These are phyloP conservation scores for Malassezia sp. DNA, from an alignment of 1,284 basidiomycete species.

Conservation along the genomic window DNA sequence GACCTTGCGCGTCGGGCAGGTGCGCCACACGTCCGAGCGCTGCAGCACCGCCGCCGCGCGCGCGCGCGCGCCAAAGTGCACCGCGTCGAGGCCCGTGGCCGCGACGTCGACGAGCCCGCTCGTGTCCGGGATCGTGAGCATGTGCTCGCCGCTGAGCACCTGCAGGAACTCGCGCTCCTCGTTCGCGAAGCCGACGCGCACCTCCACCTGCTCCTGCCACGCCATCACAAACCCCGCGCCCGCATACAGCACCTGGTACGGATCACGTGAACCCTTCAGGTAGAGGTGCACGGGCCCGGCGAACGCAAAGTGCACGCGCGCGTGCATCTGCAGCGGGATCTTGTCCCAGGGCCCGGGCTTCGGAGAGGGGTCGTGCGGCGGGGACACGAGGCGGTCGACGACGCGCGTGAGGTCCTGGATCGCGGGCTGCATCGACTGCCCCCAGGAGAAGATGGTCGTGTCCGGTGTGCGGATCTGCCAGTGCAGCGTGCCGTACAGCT, in stretches of 20 bases:
- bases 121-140: conserved; percentile 47
- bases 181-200: conserved; percentile 66
- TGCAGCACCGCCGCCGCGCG: background rate
- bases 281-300: conserved; percentile 61
- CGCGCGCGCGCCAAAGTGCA: background rate
- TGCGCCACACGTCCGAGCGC: background rate
- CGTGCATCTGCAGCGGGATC: conserved; percentile 59
- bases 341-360: conserved; percentile 91
- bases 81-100: conserved; percentile 46
- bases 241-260: conserved; percentile 61
- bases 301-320: conserved; percentile 65
- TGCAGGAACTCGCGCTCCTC: conserved; percentile 70
- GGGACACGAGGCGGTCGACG: conserved; percentile 67
- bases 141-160: conserved; percentile 60
- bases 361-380: conserved; percentile 74
- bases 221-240: conserved; percentile 82
- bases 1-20: conserved; percentile 30
- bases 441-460: conserved; percentile 74
- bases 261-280: conserved; percentile 62
- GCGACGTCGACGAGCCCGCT: conserved; percentile 49
- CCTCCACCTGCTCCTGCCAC: conserved; percentile 66
- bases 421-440: conserved; percentile 72
- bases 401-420: conserved; percentile 77
- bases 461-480: conserved; percentile 60
- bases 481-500: conserved; percentile 63